Evolutionary conservation across 495 filamentous ascomycete genomes (phyloP).

Genomic region (Aspergillus olivimuriae): DNA sequence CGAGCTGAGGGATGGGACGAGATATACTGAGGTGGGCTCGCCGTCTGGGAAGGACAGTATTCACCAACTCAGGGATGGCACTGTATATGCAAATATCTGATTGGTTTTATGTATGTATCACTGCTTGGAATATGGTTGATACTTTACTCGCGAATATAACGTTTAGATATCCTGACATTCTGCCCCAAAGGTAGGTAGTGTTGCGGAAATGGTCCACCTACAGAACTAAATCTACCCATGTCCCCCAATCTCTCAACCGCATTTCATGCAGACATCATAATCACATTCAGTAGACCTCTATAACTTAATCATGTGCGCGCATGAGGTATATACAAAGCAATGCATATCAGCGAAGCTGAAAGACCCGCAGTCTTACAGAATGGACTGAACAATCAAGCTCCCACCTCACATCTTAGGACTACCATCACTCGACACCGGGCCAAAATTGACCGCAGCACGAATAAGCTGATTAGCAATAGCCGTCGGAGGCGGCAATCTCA

Average conservation of each 20-base stretch:
- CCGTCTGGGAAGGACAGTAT: slow-evolving; percentile 31
- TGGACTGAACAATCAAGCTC: neutral
- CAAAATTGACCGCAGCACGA: slow-evolving; percentile 41
- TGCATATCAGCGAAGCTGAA: neutral
- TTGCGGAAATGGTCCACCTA: no score
- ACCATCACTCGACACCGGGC: slow-evolving; percentile 37
- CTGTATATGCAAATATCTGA: slow-evolving; percentile 38
- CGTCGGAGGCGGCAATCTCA: slow-evolving; percentile 67
- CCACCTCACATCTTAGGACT: slow-evolving; percentile 27
- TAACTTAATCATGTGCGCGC: neutral
- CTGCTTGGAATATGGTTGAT: no score
- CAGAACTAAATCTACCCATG: no score
- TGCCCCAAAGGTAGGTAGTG: no score
- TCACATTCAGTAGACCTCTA: slow-evolving; percentile 1
- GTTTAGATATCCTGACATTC: no score
- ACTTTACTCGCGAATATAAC: no score
- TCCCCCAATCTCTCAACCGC: neutral
- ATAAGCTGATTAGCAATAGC: slow-evolving; percentile 78
- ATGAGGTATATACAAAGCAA: slow-evolving; percentile 5
- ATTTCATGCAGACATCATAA: neutral
- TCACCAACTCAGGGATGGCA: slow-evolving; percentile 42
- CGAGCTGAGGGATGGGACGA: slow-evolving; percentile 38
- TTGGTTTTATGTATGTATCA: neutral
- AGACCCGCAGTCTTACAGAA: neutral
- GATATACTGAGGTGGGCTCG: slow-evolving; percentile 37